These are phyloP conservation scores for Atractiella rhizophila DNA, from an alignment of 768 basidiomycete species.

Conservation along the genomic window DNA sequence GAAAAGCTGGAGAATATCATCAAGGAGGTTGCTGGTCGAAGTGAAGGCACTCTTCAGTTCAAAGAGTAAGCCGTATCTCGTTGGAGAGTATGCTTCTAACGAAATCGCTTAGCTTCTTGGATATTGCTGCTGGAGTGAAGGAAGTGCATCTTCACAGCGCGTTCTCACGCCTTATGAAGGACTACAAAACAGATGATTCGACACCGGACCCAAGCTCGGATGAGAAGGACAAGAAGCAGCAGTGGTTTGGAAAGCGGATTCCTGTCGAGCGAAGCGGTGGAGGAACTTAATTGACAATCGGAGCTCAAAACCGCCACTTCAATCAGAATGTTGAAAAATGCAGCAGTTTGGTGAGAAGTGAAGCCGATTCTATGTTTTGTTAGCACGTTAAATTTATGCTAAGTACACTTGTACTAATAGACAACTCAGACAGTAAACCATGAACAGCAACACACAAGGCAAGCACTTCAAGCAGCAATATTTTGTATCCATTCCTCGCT, in stretches of 20 bases:
- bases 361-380: no score
- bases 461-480: no score
- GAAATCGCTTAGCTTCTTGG: background rate
- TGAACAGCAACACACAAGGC: no score
- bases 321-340: no score
- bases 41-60: slow-evolving; percentile 36
- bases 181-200: background rate
- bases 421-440: no score
- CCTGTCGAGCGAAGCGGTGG: slow-evolving; percentile 10
- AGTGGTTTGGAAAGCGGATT: background rate
- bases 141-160: slow-evolving; percentile 22
- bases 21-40: slow-evolving; percentile 22
- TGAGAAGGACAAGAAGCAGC: background rate
- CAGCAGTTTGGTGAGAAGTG: no score
- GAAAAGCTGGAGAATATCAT: slow-evolving; percentile 20
- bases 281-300: slow-evolving; percentile 10
- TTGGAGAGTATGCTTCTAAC: background rate
- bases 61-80: slow-evolving; percentile 36
- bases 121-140: slow-evolving; percentile 25
- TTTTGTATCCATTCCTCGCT: no score
- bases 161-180: slow-evolving; percentile 18
- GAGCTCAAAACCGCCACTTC: no score
- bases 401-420: no score
- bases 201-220: slow-evolving; percentile 1
- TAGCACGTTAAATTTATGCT: no score